phyloP scores from a whole-genome alignment of 2,329 filamentous ascomycete genomes.

The Coniella lustricola region DNA sequence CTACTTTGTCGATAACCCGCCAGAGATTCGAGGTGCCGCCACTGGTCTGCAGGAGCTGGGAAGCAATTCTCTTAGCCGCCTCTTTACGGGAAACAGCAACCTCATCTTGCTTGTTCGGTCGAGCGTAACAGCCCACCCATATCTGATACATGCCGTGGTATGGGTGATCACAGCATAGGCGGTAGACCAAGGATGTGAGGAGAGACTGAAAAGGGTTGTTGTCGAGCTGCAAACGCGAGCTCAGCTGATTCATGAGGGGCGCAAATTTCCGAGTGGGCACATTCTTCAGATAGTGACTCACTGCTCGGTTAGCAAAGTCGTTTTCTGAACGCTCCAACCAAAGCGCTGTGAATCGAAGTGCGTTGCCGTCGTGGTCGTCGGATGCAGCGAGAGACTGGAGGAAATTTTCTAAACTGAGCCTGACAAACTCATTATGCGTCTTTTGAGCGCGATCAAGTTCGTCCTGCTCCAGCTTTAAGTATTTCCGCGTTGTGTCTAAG shows the following conservation, averaged over 20 bases:
- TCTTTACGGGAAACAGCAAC: constrained; percentile 65
- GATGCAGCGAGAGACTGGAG: constrained; percentile 76
- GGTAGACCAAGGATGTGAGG: constrained; percentile 65
- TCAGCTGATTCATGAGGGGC: constrained; percentile 87
- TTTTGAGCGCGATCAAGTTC: constrained; percentile 75
- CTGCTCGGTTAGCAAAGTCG: constrained; percentile 68
- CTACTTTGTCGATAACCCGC: constrained; percentile 66
- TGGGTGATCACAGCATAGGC: constrained; percentile 87
- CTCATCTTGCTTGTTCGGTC: constrained; percentile 64
- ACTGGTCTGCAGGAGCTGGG: constrained; percentile 46
- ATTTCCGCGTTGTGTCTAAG: constrained; percentile 69
- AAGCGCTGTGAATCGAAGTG: constrained; percentile 83
- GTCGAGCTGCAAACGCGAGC: constrained; percentile 77
- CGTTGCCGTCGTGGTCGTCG: constrained; percentile 82
- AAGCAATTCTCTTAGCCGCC: constrained; percentile 64
- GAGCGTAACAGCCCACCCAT: constrained; percentile 70
- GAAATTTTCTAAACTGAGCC: constrained; percentile 88
- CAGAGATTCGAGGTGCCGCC: constrained; percentile 51
- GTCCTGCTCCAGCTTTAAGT: constrained; percentile 83
- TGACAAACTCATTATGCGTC: constrained; percentile 75
- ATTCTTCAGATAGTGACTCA: constrained; percentile 58
- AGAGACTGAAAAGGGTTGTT: constrained; percentile 66
- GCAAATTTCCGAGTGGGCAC: constrained; percentile 93
- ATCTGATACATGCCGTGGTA: constrained; percentile 98
- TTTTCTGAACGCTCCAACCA: constrained; percentile 88